These are phyloP conservation scores for Candida sp. DNA, from an alignment of 1,139 yeast genomes.

Conservation along the genomic window DNA sequence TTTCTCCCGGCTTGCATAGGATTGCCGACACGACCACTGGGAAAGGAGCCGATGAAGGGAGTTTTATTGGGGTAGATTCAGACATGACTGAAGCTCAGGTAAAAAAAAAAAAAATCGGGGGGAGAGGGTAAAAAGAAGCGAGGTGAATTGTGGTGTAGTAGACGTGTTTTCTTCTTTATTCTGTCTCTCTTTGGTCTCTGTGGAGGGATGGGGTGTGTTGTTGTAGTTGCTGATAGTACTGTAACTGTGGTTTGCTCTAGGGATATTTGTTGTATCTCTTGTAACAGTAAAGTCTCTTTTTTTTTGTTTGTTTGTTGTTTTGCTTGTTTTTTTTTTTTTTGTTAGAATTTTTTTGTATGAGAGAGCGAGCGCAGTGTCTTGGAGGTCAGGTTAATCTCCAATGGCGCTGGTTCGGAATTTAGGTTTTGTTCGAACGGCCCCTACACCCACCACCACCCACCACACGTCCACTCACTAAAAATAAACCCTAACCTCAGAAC, in stretches of 20 bases:
- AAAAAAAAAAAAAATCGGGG: not conserved
- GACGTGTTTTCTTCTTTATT: not conserved
- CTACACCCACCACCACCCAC: too few relatives aligned
- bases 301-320: too few relatives aligned
- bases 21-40: conserved; percentile 70
- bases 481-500: too few relatives aligned
- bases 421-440: too few relatives aligned
- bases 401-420: too few relatives aligned
- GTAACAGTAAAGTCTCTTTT: not conserved
- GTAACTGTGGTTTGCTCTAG: not conserved
- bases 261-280: too few relatives aligned
- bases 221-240: not conserved
- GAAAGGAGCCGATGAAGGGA: conserved; percentile 65
- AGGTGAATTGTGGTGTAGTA: not conserved
- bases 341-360: too few relatives aligned
- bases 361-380: too few relatives aligned
- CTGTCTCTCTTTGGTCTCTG: not conserved
- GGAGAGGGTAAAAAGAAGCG: not conserved
- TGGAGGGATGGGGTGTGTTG: not conserved
- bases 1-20: conserved; percentile 46
- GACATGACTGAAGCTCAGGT: conserved; percentile 21
- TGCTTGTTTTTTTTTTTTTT: too few relatives aligned
- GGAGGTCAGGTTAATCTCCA: too few relatives aligned
- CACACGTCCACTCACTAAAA: too few relatives aligned
- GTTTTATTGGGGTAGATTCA: conserved; percentile 36